Evolutionary conservation across 495 filamentous ascomycete genomes (phyloP), one percentile per base, ranked within the genome.

Genomic region (Aspergillus coremiiformis): DNA sequence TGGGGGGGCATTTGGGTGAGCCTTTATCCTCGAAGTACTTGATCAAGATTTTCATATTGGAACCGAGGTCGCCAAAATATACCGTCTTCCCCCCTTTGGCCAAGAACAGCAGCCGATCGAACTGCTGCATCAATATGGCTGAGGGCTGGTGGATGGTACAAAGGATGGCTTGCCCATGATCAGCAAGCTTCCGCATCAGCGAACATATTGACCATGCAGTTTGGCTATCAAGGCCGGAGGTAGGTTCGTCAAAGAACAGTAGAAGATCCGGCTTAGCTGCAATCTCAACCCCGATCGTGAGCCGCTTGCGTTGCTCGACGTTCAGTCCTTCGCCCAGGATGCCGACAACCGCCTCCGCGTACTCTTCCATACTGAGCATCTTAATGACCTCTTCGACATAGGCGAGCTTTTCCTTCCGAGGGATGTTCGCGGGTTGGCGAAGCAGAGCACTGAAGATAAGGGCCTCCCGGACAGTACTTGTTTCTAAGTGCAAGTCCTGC

Each of bases 141-240:
- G 86, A 90, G 2, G 90, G 90, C 59, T 97, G 92, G 67, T 97
- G 92, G 56, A 97, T 95, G 6, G 90, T 95, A 65, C 88, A 92
- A 12, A 95, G 78, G 65, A 95, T 84, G 26, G 90, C 87, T 64
- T 94, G 89, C 9, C 90, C 90, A 58, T 79, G 83, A 66, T 87
- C 84, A 44, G 89, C 85, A 26, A 95, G 74, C 63, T 91, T 92
- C 53, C 87, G 79, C 39, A 95, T 78, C 19, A 95, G 77, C 41
- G 80, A 77, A 45, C 86, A 76, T 53, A 95, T 93, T 21, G 87
- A 82, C 86, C 85, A 95, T 10, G 90, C 87, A 1, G 87, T 92
- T 56, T 95, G 88, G 61, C 80, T 83, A 69, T 93, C 88, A 6
- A 92, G 73, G 62, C 88, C 88, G 15, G 86, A 90, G 8, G 88